These are phyloP conservation scores for Camellia lanceoleosa DNA, from an alignment of 148 eudicot genomes.

Conservation along the genomic window DNA sequence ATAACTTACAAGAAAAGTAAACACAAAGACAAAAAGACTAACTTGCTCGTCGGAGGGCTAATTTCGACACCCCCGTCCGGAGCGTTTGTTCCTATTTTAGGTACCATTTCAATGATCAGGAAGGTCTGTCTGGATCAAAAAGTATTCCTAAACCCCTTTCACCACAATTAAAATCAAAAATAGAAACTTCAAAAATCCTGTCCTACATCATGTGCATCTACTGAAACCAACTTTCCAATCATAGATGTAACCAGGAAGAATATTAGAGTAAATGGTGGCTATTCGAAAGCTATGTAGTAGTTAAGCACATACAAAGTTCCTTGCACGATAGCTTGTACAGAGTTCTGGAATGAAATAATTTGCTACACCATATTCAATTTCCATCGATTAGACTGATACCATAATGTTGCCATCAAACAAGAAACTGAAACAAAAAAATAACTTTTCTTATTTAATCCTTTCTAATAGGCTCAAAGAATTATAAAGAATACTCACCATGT, in stretches of 20 bases:
- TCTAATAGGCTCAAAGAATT: constrained; percentile 8
- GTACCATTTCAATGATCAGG: too few species aligned
- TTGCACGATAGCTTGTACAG: constrained; percentile 74
- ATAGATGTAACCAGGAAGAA: constrained; percentile 1
- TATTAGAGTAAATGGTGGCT: constrained; percentile 1
- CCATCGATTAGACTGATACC: constrained; percentile 31
- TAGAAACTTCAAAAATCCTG: too few species aligned
- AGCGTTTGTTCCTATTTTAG: too few species aligned
- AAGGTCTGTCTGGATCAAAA: too few species aligned
- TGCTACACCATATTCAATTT: constrained; percentile 57
- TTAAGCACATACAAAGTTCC: constrained; percentile 73
- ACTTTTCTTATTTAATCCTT: background rate
- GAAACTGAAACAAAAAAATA: background rate
- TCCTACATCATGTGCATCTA: background rate
- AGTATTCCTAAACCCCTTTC: too few species aligned
- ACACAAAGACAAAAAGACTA: too few species aligned
- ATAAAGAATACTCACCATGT: constrained; percentile 43
- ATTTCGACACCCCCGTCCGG: too few species aligned
- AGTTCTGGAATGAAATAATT: constrained; percentile 52
- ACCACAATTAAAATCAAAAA: too few species aligned
- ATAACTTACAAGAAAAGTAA: too few species aligned
- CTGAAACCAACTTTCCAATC: background rate
- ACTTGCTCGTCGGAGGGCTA: too few species aligned
- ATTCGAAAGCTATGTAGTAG: constrained; percentile 12
- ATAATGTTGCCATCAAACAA: constrained; percentile 12